Base-by-base conservation (phyloP, 108 stramenopile species). In the Fragilaria crotonensis region DNA sequence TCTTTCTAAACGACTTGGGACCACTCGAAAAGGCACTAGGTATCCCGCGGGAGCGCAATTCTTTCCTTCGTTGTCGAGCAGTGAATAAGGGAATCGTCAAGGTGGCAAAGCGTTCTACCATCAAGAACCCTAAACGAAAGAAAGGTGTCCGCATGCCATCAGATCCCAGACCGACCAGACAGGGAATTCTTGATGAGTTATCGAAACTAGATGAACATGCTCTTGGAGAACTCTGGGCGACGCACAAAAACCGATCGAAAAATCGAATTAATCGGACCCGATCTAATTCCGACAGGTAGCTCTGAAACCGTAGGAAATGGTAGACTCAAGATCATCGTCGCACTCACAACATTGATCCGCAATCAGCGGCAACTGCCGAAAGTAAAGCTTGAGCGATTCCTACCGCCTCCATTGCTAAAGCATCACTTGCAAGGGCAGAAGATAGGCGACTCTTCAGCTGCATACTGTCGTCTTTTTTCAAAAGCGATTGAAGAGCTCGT, bases 21-120 rank as follows among this genome's bases (percentile, higher is more conserved):
- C 71, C 83, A 0, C 48, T 90, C 31, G 84, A 81, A 48, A 44
- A 65, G n/a, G 83, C 78, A 5, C 51, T 90, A 17, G 63, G 68
- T 20, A 67, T 86, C 22, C 80, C 79, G 57, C 33, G 41, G 30
- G 73, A 75, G 66, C 59, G 72, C 20, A 82, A 77, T 41, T 59
- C 76, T 7, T 90, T 90, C 66, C 32, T 83, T 33, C 51, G 78
- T 9, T 76, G 77, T 52, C 77, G 69, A 31, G 56, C 72, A 28
- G 66, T 90, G 28, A 85, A 75, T 69, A 86, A 90, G 59, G 67
- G 52, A 11, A 63, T 81, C n/a, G 54, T 64, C n/a, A 72, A 68
- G 33, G 29, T 63, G 29, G 79, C 79, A 31, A 70, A 67, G 23
- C 28, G 30, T 2, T 21, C 51, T 52, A 26, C 51, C 4, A 41